A percentile compares a stretch with the other conserved stretches of the same genome.
Evolutionary conservation across 148 eudicot genomes (phyloP).

Genomic region (Vaccinium vitisidaea): DNA sequence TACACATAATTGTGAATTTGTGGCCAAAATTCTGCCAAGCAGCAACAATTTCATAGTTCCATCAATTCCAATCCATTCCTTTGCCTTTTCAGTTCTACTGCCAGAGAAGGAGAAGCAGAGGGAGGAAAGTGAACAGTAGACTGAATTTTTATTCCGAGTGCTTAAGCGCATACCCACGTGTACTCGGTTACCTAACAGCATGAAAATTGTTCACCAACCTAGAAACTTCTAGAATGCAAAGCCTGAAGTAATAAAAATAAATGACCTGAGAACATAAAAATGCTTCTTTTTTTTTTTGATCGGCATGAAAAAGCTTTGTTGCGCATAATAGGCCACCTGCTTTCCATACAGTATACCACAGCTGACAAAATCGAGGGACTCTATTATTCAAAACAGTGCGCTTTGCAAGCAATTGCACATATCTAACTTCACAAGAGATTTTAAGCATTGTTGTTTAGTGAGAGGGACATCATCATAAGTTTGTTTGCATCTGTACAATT

Average conservation of each 20-base stretch:
- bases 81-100: conserved; percentile 4
- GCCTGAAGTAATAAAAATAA: conserved; percentile 13
- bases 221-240: background rate
- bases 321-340: background rate
- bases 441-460: background rate
- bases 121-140: background rate
- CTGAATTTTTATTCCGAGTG: background rate
- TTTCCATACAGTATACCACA: background rate
- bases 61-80: background rate
- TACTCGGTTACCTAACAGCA: background rate
- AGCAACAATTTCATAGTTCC: conserved; percentile 11
- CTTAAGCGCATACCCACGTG: background rate
- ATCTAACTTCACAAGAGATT: background rate
- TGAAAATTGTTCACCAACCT: background rate
- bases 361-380: background rate
- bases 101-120: conserved; percentile 1
- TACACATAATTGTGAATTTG: background rate
- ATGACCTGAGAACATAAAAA: background rate
- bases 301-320: background rate
- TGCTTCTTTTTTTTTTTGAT: background rate
- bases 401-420: background rate
- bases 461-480: background rate
- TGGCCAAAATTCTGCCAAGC: background rate
- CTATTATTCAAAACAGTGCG: background rate
- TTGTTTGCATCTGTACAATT: conserved; percentile 12